A percentile compares a stretch with the other conserved stretches of the same genome.
phyloP scores from a whole-genome alignment of 352 stramenopile genomes.

The Globisporangium nunn region DNA sequence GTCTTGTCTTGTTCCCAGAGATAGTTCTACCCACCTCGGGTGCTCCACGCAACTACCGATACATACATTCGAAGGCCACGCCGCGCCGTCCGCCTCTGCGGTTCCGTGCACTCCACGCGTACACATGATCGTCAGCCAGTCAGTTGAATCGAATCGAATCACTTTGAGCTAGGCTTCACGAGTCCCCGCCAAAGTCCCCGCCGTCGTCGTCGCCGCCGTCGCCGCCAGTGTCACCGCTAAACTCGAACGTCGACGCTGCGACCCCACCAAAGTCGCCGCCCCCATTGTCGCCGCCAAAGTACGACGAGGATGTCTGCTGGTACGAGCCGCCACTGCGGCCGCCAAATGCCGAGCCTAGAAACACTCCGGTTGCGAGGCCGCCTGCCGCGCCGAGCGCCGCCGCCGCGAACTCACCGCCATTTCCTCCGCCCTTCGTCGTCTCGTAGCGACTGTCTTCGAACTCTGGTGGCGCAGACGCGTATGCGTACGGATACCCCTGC shows the following conservation, averaged over 20 bases:
- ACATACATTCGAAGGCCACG: too few species aligned
- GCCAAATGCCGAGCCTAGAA: conserved; percentile 38
- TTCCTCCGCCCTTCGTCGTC: conserved; percentile 9
- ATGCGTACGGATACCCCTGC: conserved; percentile 33
- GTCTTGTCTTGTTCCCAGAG: too few species aligned
- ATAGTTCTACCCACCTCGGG: too few species aligned
- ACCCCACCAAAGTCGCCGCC: conserved; percentile 16
- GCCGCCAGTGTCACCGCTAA: conserved; percentile 48
- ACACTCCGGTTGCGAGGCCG: conserved; percentile 39
- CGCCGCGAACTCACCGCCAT: conserved; percentile 18
- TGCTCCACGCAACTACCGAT: too few species aligned
- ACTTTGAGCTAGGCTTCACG: conserved; percentile 15
- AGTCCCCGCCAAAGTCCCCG: conserved; percentile 45
- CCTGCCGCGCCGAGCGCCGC: conserved; percentile 39
- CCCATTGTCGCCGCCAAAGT: conserved; percentile 34
- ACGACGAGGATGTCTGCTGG: conserved; percentile 15
- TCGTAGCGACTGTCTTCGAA: conserved; percentile 9
- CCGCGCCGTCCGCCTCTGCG: too few species aligned
- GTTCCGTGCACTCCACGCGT: background rate
- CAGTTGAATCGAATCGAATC: too few species aligned
- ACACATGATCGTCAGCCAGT: background rate
- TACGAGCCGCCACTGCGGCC: conserved; percentile 14
- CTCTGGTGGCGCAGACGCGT: conserved; percentile 34
- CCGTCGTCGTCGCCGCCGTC: conserved; percentile 29
- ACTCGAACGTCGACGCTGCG: conserved; percentile 33